Evolutionary conservation across 2,329 filamentous ascomycete species (phyloP).

Genomic region (Cercospora beticola): DNA sequence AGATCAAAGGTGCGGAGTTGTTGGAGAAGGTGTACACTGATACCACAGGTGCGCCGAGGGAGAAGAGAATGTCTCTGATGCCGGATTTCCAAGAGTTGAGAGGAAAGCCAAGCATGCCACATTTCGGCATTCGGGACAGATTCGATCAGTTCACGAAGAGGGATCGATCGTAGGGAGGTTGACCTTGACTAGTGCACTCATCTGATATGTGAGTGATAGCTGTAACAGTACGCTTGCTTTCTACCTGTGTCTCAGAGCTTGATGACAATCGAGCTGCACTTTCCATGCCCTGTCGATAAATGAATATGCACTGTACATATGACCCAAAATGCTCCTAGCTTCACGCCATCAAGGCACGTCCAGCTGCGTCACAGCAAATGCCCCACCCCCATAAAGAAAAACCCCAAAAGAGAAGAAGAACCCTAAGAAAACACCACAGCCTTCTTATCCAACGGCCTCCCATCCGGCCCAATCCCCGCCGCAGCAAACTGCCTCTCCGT

Average conservation of each 20-base stretch:
- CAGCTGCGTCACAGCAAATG: background rate
- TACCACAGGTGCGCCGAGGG: slow-evolving; percentile 13
- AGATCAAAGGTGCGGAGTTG: slow-evolving; percentile 80
- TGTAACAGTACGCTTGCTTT: background rate
- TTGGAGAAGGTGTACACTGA: slow-evolving; percentile 71
- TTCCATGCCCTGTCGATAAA: background rate
- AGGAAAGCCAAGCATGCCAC: slow-evolving; percentile 29
- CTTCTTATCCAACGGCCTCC: slow-evolving; percentile 85
- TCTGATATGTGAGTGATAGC: background rate
- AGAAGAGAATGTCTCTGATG: slow-evolving; percentile 24
- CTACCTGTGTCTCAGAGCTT: background rate
- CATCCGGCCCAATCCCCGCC: slow-evolving; percentile 86
- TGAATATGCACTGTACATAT: background rate
- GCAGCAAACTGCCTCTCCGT: slow-evolving; percentile 83
- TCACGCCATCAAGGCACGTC: background rate
- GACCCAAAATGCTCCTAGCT: background rate
- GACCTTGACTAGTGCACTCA: background rate
- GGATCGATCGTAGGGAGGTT: slow-evolving; percentile 22
- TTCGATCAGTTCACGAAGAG: slow-evolving; percentile 29
- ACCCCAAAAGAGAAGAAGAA: background rate
- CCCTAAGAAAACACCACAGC: slow-evolving; percentile 83
- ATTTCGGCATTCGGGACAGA: slow-evolving; percentile 28
- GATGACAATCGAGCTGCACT: background rate
- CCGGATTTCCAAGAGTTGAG: slow-evolving; percentile 27
- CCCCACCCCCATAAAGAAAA: background rate